Base-by-base conservation (phyloP, 75 land plant genomes). In the Picea sitchensis region DNA sequence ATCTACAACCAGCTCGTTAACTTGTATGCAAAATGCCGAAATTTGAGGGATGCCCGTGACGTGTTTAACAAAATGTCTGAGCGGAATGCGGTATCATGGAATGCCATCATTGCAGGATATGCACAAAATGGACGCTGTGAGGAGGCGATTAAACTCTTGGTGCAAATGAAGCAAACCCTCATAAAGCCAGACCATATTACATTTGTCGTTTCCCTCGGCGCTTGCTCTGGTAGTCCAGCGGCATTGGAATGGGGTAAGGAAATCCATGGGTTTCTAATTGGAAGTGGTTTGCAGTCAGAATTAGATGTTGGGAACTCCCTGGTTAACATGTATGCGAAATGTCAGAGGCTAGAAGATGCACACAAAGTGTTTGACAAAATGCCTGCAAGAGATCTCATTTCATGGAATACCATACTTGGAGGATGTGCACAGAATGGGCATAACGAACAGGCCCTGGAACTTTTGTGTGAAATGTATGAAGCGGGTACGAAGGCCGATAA, bases 31-130 rank as follows among this genome's bases (percentile, higher is more conserved):
- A 64, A 65, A 47, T 58, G 74, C 77, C 93, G 96, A 14, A 59
- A 77, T 12, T 62, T 93, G 80, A 83, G 14, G 11, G 15, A 78
- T 18, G 95, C 95, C 15, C 44, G 11, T 14, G 17, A 30, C 2
- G 18, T 86, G 1, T 93, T 93, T 73, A 82, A 86, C 3, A 13
- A 20, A 7, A 93, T 91, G 88, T 86, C 89, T 38, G 78, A 78
- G 1, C 72, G 78, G 18, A 90, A 89, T 78, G 91, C 83, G 44
- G 58, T 91, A 3, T 87, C 95, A 6, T 93, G 95, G 95, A 93
- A 89, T 65, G 83, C 88, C 8, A 78, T 93, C 79, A 79, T 93
- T 26, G 90, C 87, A 3, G 90, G 88, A 64, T 91, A 82, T 81
- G 60, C 80, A 76, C 84, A 83, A 44, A 82, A 84, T 74, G 93